A percentile compares a stretch with the other conserved stretches of the same genome.
Evolutionary conservation across 352 stramenopile genomes (phyloP).

Genomic region (Aphanomyces invadans): DNA sequence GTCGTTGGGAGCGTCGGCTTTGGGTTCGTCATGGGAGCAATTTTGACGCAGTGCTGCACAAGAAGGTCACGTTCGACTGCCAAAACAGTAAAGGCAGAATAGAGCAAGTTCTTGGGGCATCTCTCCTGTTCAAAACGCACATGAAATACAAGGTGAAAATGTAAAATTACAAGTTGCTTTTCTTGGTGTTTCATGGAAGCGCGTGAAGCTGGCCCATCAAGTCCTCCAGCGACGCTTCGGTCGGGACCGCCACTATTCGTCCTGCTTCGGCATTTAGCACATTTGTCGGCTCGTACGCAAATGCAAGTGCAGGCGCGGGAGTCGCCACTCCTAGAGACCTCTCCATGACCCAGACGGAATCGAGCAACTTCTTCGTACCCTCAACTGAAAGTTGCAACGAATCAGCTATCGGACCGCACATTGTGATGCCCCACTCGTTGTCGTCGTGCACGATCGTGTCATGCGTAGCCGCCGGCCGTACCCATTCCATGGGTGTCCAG

Average conservation of each 20-base stretch:
- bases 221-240: conserved; percentile 38
- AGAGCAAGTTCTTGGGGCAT: no score
- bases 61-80: no score
- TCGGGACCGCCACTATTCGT: conserved; percentile 26
- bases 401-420: conserved; percentile 33
- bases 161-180: no score
- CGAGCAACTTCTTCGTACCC: conserved; percentile 42
- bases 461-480: no score
- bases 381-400: conserved; percentile 8
- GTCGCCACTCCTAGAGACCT: no score
- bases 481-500: conserved; percentile 73
- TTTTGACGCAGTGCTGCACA: neutral
- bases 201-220: conserved; percentile 76
- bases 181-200: no score
- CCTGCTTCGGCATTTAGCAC: conserved; percentile 25
- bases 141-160: no score
- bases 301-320: no score
- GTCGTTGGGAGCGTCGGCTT: neutral
- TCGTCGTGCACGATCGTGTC: conserved; percentile 51
- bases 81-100: neutral
- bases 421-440: conserved; percentile 86
- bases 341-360: conserved; percentile 72
- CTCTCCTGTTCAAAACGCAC: no score
- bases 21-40: neutral
- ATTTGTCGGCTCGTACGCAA: no score